phyloP scores from a whole-genome alignment of 2,329 filamentous ascomycete species.

The Calycina marina region DNA sequence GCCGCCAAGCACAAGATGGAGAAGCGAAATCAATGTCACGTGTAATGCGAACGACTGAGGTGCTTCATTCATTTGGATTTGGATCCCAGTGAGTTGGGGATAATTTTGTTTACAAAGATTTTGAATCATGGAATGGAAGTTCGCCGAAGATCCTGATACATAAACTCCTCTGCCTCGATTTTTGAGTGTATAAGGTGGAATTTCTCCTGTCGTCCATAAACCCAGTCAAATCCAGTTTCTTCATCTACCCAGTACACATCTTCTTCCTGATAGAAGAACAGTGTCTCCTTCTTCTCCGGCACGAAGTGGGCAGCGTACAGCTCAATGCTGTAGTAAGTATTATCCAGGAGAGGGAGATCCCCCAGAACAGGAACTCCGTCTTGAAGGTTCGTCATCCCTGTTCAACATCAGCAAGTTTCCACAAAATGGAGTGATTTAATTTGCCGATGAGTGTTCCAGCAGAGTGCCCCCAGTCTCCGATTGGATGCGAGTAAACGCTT shows the following conservation, averaged over 20 bases:
- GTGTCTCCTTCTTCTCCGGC: slow-evolving; percentile 28
- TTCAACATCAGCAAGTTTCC: not conserved
- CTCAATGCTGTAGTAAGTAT: slow-evolving; percentile 36
- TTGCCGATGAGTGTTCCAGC: slow-evolving; percentile 33
- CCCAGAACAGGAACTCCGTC: slow-evolving; percentile 31
- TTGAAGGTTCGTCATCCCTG: slow-evolving; percentile 36
- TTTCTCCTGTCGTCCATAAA: slow-evolving; percentile 31
- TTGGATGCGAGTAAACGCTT: slow-evolving; percentile 33
- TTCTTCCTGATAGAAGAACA: slow-evolving; percentile 34
- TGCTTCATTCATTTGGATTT: too few species aligned
- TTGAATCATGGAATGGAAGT: too few species aligned
- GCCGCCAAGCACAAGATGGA: too few species aligned
- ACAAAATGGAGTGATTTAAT: slow-evolving; percentile 4
- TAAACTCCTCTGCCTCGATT: not conserved
- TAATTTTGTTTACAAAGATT: too few species aligned
- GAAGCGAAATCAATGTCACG: too few species aligned
- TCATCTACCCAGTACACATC: slow-evolving; percentile 32
- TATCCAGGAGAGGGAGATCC: slow-evolving; percentile 29
- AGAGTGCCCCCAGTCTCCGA: slow-evolving; percentile 36
- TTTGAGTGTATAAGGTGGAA: slow-evolving; percentile 24
- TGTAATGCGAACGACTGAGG: too few species aligned
- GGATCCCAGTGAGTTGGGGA: too few species aligned
- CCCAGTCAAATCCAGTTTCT: slow-evolving; percentile 31
- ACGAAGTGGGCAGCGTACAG: slow-evolving; percentile 33
- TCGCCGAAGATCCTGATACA: not conserved